Conservation (phyloP, 768 basidiomycete species). For the Candolleomyces efflorescens region DNA sequence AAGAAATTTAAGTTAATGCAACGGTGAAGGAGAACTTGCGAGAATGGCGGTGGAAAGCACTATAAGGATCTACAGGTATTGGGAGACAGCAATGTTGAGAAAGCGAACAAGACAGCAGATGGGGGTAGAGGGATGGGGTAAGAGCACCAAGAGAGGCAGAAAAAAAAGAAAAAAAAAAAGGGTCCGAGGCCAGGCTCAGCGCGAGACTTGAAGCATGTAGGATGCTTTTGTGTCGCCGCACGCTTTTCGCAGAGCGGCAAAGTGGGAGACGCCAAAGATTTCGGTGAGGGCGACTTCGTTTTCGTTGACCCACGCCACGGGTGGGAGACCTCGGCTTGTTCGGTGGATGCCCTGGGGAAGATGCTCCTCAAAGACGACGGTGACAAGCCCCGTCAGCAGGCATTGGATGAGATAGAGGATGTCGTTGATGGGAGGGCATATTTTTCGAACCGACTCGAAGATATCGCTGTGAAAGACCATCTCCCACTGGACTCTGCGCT, state of each 20-base stretch:
- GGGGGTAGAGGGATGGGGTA: slow-evolving; percentile 4
- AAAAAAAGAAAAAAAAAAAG: no score
- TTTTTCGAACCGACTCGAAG: slow-evolving; percentile 66
- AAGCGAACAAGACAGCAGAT: slow-evolving; percentile 37
- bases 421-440: slow-evolving; percentile 65
- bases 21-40: slow-evolving; percentile 8
- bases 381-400: slow-evolving; percentile 67
- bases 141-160: no score
- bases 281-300: slow-evolving; percentile 66
- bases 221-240: slow-evolving; percentile 67
- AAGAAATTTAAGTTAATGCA: slow-evolving; percentile 20
- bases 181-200: slow-evolving; percentile 15
- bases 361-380: slow-evolving; percentile 70
- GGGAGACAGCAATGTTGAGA: slow-evolving; percentile 21
- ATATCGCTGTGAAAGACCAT: slow-evolving; percentile 84
- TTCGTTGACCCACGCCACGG: slow-evolving; percentile 70
- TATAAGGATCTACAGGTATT: slow-evolving; percentile 18
- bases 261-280: slow-evolving; percentile 71
- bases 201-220: slow-evolving; percentile 64
- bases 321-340: slow-evolving; percentile 74
- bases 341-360: slow-evolving; percentile 66
- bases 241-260: slow-evolving; percentile 66
- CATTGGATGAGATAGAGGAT: slow-evolving; percentile 68
- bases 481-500: slow-evolving; percentile 82
- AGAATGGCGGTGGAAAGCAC: slow-evolving; percentile 8